Percentiles rank a stretch among this genome's conserved stretches.
phyloP scores from a whole-genome alignment of 2,329 filamentous ascomycete genomes.

The Fonsecaea pugnacius region DNA sequence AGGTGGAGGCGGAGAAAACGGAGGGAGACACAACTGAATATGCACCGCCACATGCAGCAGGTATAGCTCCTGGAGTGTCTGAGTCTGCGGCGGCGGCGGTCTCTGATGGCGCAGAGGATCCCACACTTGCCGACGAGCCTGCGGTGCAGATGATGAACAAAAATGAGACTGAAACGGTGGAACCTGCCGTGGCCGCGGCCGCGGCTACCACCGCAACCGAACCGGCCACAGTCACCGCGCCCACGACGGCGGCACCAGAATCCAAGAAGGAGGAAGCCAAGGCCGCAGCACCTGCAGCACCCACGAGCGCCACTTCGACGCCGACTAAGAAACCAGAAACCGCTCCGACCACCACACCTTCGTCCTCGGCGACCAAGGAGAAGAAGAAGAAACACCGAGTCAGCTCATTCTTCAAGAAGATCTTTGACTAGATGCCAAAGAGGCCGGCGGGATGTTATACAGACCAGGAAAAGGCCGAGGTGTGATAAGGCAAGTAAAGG shows the following conservation, averaged over 20 bases:
- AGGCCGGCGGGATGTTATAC: background rate
- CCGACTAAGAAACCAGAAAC: slow-evolving; percentile 35
- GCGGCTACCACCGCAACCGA: slow-evolving; percentile 7
- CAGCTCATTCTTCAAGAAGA: slow-evolving; percentile 67
- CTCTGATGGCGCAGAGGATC: slow-evolving; percentile 36
- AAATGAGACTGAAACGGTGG: slow-evolving; percentile 30
- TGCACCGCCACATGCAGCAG: slow-evolving; percentile 27
- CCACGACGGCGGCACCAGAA: slow-evolving; percentile 16
- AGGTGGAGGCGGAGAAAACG: slow-evolving; percentile 27
- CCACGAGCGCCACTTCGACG: slow-evolving; percentile 25
- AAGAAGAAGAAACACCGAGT: slow-evolving; percentile 71
- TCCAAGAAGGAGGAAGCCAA: slow-evolving; percentile 21
- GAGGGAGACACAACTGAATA: slow-evolving; percentile 35
- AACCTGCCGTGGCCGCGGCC: slow-evolving; percentile 12
- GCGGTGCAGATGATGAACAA: slow-evolving; percentile 35
- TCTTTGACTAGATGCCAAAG: slow-evolving; percentile 48
- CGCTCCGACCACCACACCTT: slow-evolving; percentile 37
- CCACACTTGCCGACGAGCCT: slow-evolving; percentile 35
- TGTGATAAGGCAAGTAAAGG: background rate
- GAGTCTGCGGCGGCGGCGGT: slow-evolving; percentile 28
- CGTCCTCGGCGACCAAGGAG: slow-evolving; percentile 47
- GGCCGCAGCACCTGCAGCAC: slow-evolving; percentile 13
- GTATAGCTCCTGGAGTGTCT: slow-evolving; percentile 8
- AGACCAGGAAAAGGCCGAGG: slow-evolving; percentile 1
- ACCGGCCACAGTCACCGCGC: slow-evolving; percentile 5